Conservation (phyloP, 345 rosid species). For the Corymbia maculata region DNA sequence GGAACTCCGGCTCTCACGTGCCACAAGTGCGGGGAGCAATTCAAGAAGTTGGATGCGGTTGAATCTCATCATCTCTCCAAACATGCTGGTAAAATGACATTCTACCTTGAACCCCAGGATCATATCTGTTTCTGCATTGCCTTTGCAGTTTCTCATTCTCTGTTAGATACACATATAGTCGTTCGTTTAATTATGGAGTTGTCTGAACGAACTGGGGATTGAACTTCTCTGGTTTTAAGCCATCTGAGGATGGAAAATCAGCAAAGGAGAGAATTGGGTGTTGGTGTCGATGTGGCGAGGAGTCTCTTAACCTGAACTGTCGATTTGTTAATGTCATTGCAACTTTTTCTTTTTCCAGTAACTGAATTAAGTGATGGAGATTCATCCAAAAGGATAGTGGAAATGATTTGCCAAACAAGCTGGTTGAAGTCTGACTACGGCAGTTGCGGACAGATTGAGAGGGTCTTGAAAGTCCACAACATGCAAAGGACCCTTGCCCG, state of each 20-base stretch:
- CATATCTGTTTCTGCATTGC: neutral
- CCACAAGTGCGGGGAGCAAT: constrained; percentile 36
- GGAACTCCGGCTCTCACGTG: constrained; percentile 12
- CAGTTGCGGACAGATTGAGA: constrained; percentile 7
- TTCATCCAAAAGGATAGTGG: constrained; percentile 58
- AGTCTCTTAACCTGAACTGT: neutral
- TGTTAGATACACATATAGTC: neutral
- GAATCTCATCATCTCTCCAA: constrained; percentile 46
- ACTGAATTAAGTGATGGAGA: constrained; percentile 51
- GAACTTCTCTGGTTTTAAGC: neutral
- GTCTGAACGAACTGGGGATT: neutral
- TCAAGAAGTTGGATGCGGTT: constrained; percentile 29
- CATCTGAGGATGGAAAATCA: neutral
- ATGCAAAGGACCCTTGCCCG: constrained; percentile 30
- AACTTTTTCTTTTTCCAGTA: constrained; percentile 20
- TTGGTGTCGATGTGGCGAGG: neutral
- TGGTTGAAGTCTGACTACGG: constrained; percentile 8
- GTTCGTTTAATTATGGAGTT: neutral
- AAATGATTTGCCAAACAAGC: constrained; percentile 42
- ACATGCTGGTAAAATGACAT: constrained; percentile 41
- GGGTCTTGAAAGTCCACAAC: constrained; percentile 48
- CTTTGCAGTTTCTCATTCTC: neutral
- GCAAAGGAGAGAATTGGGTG: neutral
- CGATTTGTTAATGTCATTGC: neutral
- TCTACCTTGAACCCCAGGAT: neutral